A percentile compares a stretch with the other conserved stretches of the same genome.
Evolutionary conservation across 768 basidiomycete genomes (phyloP).

Genomic region (Trametes maxima): DNA sequence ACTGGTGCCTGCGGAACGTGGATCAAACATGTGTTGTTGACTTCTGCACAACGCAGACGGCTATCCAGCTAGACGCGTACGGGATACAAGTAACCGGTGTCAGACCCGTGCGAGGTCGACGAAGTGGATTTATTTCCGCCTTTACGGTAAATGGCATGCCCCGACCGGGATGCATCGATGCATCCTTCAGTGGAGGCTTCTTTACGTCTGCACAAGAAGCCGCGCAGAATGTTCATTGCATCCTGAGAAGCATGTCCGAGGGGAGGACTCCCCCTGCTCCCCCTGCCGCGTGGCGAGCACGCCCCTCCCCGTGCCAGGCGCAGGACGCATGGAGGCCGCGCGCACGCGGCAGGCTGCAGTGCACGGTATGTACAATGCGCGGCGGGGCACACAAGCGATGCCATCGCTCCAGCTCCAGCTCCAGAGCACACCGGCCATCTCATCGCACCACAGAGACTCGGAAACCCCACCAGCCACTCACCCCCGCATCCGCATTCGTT

Average conservation of each 20-base stretch:
- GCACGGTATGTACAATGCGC: background rate
- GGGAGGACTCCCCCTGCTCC: background rate
- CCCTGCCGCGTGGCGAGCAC: background rate
- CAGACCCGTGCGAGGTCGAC: too few relatives aligned
- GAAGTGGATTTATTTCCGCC: too few relatives aligned
- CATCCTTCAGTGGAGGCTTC: background rate
- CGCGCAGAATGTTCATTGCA: background rate
- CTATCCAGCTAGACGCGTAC: background rate
- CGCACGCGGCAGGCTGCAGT: conserved; percentile 1
- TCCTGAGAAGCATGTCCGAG: background rate
- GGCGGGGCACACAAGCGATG: background rate
- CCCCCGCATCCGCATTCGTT: background rate
- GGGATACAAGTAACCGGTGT: too few relatives aligned
- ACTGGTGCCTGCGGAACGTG: background rate
- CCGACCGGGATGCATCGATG: too few relatives aligned
- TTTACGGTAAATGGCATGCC: too few relatives aligned
- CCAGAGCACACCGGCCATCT: background rate
- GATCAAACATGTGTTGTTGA: background rate
- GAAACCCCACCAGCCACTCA: background rate
- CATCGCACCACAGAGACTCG: background rate
- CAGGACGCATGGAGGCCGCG: conserved; percentile 13
- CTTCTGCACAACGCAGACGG: background rate
- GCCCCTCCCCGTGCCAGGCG: conserved; percentile 9
- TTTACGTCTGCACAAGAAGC: background rate
- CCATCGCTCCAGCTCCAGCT: background rate